phyloP scores from a whole-genome alignment of 176 grass and related monocot genomes.

The Hordeum vulgare region DNA sequence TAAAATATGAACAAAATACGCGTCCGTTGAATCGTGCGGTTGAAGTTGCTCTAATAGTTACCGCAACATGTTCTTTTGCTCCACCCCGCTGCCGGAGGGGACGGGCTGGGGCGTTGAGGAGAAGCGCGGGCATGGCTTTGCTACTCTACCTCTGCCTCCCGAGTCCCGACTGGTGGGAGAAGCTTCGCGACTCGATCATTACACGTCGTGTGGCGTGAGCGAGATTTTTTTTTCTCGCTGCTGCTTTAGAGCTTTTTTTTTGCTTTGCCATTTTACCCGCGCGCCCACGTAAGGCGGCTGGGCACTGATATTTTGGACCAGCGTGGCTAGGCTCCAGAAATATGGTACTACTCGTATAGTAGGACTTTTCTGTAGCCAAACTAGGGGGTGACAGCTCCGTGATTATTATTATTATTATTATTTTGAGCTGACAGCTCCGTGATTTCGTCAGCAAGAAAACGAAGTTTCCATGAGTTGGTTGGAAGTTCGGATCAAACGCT shows the following conservation, averaged over 20 bases:
- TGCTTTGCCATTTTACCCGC: neutral
- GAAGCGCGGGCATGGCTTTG: conserved; percentile 36
- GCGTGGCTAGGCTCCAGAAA: neutral
- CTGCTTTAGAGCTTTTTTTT: conserved; percentile 9
- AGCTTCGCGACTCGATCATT: neutral
- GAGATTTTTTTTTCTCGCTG: neutral
- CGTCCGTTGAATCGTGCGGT: no score
- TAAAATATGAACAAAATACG: no score
- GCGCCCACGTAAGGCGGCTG: neutral
- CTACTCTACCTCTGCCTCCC: neutral
- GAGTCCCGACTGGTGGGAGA: neutral
- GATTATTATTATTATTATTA: no score
- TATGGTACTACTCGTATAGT: neutral
- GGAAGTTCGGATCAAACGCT: neutral
- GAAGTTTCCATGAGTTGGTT: neutral
- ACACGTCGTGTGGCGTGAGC: neutral
- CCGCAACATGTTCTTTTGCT: neutral
- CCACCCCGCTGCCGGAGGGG: conserved; percentile 31
- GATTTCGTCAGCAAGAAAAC: neutral
- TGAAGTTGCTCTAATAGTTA: no score
- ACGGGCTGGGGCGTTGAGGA: conserved; percentile 25
- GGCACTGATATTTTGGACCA: conserved; percentile 26
- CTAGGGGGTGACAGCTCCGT: neutral
- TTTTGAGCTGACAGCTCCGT: neutral
- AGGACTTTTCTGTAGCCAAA: neutral